Evolutionary conservation across 805 yeast genomes (phyloP).

Genomic region (Zygoascus tannicola): DNA sequence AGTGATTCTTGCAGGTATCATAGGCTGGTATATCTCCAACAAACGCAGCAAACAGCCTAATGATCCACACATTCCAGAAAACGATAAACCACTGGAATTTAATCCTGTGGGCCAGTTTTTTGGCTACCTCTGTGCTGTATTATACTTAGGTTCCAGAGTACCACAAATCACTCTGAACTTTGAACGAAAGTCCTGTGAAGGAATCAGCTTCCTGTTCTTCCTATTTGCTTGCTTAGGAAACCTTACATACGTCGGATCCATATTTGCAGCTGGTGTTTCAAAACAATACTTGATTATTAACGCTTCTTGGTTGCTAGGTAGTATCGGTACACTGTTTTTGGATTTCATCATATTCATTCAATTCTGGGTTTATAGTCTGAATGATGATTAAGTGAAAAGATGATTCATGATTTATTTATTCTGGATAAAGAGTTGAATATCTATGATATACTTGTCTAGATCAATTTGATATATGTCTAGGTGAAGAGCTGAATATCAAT

Average conservation of each 20-base stretch:
- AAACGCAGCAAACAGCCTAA: slow-evolving; percentile 34
- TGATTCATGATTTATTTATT: too few relatives aligned
- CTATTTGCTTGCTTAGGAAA: slow-evolving; percentile 93
- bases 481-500: too few relatives aligned
- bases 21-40: slow-evolving; percentile 75
- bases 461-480: too few relatives aligned
- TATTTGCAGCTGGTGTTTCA: slow-evolving; percentile 64
- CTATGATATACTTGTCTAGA: too few relatives aligned
- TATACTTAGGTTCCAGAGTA: slow-evolving; percentile 69
- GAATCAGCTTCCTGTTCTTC: slow-evolving; percentile 87
- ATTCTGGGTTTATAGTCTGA: slow-evolving; percentile 55
- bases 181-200: slow-evolving; percentile 86
- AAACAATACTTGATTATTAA: slow-evolving; percentile 66
- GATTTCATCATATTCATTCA: slow-evolving; percentile 71
- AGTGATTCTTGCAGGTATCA: slow-evolving; percentile 68
- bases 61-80: slow-evolving; percentile 23
- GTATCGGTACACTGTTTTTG: slow-evolving; percentile 74
- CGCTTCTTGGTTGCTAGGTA: slow-evolving; percentile 88
- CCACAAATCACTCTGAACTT: slow-evolving; percentile 87
- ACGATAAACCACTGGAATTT: slow-evolving; percentile 39
- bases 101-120: slow-evolving; percentile 77
- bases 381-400: too few relatives aligned
- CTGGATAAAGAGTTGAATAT: too few relatives aligned
- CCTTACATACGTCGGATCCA: slow-evolving; percentile 79
- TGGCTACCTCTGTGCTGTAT: slow-evolving; percentile 52